A percentile compares a stretch with the other conserved stretches of the same genome.
Conservation (phyloP, 352 stramenopile genomes). For the Pythium aquatile region DNA sequence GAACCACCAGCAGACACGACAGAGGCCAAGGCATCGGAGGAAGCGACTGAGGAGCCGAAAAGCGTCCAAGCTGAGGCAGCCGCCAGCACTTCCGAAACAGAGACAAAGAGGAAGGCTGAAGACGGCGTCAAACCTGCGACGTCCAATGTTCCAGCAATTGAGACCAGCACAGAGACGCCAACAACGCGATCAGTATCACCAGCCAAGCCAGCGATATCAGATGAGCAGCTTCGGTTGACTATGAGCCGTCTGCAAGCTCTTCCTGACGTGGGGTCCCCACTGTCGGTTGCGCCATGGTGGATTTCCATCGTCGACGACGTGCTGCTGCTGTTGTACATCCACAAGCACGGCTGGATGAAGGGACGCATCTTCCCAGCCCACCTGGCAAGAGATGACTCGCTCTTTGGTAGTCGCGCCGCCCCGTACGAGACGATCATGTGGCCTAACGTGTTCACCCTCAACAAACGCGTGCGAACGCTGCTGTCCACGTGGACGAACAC, state of each 20-base stretch:
- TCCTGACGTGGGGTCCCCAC: slow-evolving; percentile 30
- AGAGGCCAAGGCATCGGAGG: background rate
- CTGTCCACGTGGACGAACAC: slow-evolving; percentile 48
- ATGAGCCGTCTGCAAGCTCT: slow-evolving; percentile 46
- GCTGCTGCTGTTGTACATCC: slow-evolving; percentile 64
- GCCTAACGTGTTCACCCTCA: slow-evolving; percentile 49
- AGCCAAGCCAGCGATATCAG: slow-evolving; percentile 5
- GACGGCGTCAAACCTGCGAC: background rate
- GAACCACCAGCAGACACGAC: background rate
- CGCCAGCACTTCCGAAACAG: background rate
- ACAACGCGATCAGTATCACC: background rate
- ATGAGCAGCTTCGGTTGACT: slow-evolving; percentile 28
- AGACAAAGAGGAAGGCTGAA: background rate
- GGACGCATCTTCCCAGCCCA: slow-evolving; percentile 34
- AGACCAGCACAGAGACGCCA: background rate
- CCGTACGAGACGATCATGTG: slow-evolving; percentile 30
- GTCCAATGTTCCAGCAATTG: background rate
- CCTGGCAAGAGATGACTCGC: slow-evolving; percentile 38
- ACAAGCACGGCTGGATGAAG: slow-evolving; percentile 73
- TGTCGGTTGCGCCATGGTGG: slow-evolving; percentile 69
- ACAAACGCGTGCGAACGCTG: slow-evolving; percentile 52
- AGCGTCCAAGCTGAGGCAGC: background rate
- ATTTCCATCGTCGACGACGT: slow-evolving; percentile 74
- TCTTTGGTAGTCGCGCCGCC: slow-evolving; percentile 59
- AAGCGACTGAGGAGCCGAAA: background rate